Evolutionary conservation across 1,139 yeast genomes (phyloP).

Genomic region (Suhomyces taliae): DNA sequence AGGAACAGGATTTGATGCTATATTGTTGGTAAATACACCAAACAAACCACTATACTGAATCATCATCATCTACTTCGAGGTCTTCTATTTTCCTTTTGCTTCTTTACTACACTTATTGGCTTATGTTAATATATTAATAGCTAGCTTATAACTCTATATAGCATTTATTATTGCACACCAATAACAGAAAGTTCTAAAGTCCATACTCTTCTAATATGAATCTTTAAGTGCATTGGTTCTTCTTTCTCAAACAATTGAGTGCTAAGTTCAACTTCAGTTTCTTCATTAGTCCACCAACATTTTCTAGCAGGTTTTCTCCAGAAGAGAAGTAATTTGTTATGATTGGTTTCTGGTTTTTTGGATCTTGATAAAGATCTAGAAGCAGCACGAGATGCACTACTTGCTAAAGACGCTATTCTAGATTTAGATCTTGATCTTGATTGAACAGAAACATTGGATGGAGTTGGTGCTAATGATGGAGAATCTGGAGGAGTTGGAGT

Average conservation of each 20-base stretch:
- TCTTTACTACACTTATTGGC: too few species aligned
- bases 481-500: slow-evolving; percentile 47
- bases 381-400: slow-evolving; percentile 47
- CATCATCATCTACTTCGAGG: too few species aligned
- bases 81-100: too few species aligned
- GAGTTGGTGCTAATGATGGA: slow-evolving; percentile 36
- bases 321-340: slow-evolving; percentile 78
- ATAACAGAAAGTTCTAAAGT: slow-evolving; percentile 71
- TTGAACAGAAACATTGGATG: slow-evolving; percentile 39
- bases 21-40: too few species aligned
- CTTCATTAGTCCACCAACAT: slow-evolving; percentile 95
- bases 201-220: slow-evolving; percentile 82
- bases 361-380: slow-evolving; percentile 54
- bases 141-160: too few species aligned
- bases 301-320: slow-evolving; percentile 99
- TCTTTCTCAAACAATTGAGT: slow-evolving; percentile 26
- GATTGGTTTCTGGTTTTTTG: slow-evolving; percentile 36
- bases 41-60: too few species aligned
- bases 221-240: slow-evolving; percentile 36
- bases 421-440: slow-evolving; percentile 49
- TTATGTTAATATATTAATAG: too few species aligned
- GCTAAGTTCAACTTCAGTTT: slow-evolving; percentile 51
- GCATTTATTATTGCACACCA: slow-evolving; percentile 46
- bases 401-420: slow-evolving; percentile 43
- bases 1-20: too few species aligned